Base-by-base conservation (phyloP, 2,329 filamentous ascomycete species). In the Sporothrix luriei region DNA sequence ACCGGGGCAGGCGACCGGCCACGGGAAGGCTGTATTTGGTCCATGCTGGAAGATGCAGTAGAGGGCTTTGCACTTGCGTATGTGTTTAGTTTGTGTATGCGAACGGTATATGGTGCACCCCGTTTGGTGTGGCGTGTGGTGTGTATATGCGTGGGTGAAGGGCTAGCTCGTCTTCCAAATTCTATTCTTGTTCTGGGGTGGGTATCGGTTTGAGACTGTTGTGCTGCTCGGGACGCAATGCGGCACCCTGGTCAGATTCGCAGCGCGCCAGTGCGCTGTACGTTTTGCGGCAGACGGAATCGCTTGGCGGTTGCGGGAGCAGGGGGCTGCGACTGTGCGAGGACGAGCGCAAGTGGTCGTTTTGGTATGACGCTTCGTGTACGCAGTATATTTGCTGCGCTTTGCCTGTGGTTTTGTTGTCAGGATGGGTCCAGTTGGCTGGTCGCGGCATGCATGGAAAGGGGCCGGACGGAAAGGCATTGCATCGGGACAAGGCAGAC, bases 1-100 rank as follows among this genome's bases (percentile, higher is more conserved):
- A 85, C 84, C 77, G 83, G 82, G 76, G 88, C 89, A 74, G 84
- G 86, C 75, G 88, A 90, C 77, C 87, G 87, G 77, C 87, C 87
- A 78, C 85, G 82, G 73, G 76, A 77, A 75, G 77, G 75, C 76
- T 79, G 76, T 73, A 84, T 83, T 78, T 83, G 81, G 80, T 87
- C 84, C 84, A 87, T 86, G 76, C 75, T 76, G 61, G 61, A 11
- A 11, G 51, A 65, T 33, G 46, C 19, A 16, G 24, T 43, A 19
- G 46, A n/a, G 48, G 61, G 21, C 21, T 33, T 19, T 48, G 64
- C n/a, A 38, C 11, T 29, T 26, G 65, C 6, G 64, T 43, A 26
- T 70, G 49, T 65, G 24, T 59, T n/a, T 33, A 33, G 33, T 5
- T 38, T 43, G 24, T 29, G 51, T 38, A 38, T 59, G 71, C 70